phyloP scores from a whole-genome alignment of 805 yeast genomes.

The Millerozyma acaciae region DNA sequence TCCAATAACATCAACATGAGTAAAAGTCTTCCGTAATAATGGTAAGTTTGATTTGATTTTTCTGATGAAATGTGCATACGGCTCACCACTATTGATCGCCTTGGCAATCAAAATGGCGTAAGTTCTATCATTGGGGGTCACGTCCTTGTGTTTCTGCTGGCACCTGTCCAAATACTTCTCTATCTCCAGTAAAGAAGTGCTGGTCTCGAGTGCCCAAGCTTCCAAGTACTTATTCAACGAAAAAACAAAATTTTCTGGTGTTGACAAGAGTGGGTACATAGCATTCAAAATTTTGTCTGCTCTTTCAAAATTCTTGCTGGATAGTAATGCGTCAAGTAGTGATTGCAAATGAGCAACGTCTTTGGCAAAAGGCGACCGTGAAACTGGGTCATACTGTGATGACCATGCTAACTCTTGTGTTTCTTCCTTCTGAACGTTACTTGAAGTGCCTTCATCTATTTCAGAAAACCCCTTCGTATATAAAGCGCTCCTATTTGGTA shows the following conservation, averaged over 20 bases:
- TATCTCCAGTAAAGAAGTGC: slow-evolving; percentile 39
- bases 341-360: slow-evolving; percentile 71
- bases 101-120: slow-evolving; percentile 56
- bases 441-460: slow-evolving; percentile 6
- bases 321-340: slow-evolving; percentile 71
- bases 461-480: slow-evolving; percentile 10
- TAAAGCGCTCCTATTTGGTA: slow-evolving; percentile 8
- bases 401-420: slow-evolving; percentile 27
- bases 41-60: slow-evolving; percentile 11
- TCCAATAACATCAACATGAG: slow-evolving; percentile 52
- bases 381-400: slow-evolving; percentile 38
- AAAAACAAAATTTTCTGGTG: slow-evolving; percentile 48
- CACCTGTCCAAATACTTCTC: slow-evolving; percentile 38
- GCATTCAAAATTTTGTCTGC: slow-evolving; percentile 68
- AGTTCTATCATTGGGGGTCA: slow-evolving; percentile 51
- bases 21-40: slow-evolving; percentile 27
- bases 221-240: slow-evolving; percentile 66
- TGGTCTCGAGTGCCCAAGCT: slow-evolving; percentile 35
- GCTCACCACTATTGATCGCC: slow-evolving; percentile 12
- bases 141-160: slow-evolving; percentile 13
- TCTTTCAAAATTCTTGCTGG: slow-evolving; percentile 60
- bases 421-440: slow-evolving; percentile 7
- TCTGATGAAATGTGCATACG: slow-evolving; percentile 8
- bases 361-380: slow-evolving; percentile 45
- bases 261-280: slow-evolving; percentile 46